phyloP scores from a whole-genome alignment of 495 filamentous ascomycete genomes.

The Lepidopterella palustris region DNA sequence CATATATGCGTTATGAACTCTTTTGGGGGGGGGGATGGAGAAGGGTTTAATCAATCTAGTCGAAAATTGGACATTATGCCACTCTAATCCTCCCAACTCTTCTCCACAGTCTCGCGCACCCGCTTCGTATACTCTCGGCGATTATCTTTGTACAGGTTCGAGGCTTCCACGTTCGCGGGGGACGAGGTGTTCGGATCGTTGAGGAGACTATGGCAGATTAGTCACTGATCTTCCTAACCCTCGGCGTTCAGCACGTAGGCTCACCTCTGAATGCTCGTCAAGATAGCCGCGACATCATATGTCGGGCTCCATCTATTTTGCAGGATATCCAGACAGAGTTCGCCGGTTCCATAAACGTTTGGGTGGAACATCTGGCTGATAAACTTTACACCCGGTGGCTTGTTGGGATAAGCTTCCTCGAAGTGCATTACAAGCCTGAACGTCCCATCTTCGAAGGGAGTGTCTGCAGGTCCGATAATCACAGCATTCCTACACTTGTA shows the following conservation, averaged over 20 bases:
- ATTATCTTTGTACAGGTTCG: conserved; percentile 98
- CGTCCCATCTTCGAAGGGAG: conserved; percentile 96
- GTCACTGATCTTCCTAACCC: conserved; percentile 1
- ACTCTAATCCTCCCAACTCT: conserved; percentile 79
- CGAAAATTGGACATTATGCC: no score
- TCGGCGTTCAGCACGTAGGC: conserved; percentile 7
- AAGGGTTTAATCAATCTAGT: no score
- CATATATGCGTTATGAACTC: neutral
- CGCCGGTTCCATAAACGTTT: conserved; percentile 94
- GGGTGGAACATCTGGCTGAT: conserved; percentile 99
- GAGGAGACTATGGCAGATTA: conserved; percentile 58
- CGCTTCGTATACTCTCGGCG: conserved; percentile 92
- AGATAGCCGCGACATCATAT: conserved; percentile 93
- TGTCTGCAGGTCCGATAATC: conserved; percentile 95
- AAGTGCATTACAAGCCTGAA: conserved; percentile 99
- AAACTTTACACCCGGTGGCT: conserved; percentile 95
- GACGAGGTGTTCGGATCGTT: conserved; percentile 98
- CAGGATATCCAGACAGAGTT: conserved; percentile 93
- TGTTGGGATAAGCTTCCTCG: conserved; percentile 97
- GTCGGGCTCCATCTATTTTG: conserved; percentile 99
- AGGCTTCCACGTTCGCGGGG: conserved; percentile 95
- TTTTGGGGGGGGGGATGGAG: neutral
- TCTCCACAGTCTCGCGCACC: conserved; percentile 94
- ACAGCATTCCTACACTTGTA: conserved; percentile 77
- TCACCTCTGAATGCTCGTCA: conserved; percentile 97